These are phyloP conservation scores for Podosphaera fusca DNA, from an alignment of 2,329 filamentous ascomycete species.

Conservation along the genomic window DNA sequence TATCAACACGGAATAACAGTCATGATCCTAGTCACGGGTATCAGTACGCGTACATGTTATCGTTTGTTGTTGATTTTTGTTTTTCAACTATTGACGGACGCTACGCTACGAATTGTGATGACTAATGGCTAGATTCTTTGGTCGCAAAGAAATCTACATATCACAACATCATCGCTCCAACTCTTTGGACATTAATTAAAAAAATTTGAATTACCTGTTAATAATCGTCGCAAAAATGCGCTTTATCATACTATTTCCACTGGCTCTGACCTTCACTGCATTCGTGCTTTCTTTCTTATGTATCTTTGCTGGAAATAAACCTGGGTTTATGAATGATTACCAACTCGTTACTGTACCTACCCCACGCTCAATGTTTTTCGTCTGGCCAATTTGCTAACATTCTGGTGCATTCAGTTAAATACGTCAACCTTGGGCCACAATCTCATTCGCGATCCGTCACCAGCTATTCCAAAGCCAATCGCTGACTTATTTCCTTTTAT, in stretches of 20 bases:
- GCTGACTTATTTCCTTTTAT: not conserved
- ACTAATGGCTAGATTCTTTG: no score
- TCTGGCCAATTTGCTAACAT: not conserved
- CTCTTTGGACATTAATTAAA: no score
- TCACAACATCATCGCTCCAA: no score
- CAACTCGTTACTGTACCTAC: conserved; percentile 29
- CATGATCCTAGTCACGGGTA: no score
- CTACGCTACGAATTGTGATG: no score
- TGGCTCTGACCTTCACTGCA: conserved; percentile 26
- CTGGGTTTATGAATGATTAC: conserved; percentile 30
- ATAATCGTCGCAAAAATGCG: conserved; percentile 18
- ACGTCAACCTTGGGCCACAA: conserved; percentile 27
- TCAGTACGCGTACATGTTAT: no score
- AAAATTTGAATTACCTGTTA: no score
- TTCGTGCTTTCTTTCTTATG: conserved; percentile 35
- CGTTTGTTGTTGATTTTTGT: no score
- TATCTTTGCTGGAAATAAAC: conserved; percentile 35
- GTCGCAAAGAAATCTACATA: no score
- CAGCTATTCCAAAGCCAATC: conserved; percentile 2
- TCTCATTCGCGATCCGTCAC: conserved; percentile 13
- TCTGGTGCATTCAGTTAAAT: conserved; percentile 23
- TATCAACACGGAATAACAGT: no score
- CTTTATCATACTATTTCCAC: conserved; percentile 24
- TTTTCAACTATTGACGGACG: no score
- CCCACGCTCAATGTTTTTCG: not conserved